Conservation (phyloP, 108 stramenopile genomes). For the Discostella pseudostelligera region DNA sequence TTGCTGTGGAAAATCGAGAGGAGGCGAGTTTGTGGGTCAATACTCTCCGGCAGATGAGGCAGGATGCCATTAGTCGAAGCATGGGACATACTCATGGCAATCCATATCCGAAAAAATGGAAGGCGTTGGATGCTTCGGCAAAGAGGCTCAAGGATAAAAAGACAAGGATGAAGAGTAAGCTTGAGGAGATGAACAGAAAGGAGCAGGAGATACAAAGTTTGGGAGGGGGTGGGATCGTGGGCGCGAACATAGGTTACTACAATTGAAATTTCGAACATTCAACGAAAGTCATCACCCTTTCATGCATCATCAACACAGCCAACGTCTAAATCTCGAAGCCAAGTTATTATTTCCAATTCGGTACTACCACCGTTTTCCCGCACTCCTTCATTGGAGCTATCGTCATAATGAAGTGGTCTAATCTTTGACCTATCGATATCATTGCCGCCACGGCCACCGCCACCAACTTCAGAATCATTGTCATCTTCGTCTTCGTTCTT, state of each 20-base stretch:
- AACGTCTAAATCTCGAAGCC: slow-evolving; percentile 17
- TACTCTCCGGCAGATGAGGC: slow-evolving; percentile 54
- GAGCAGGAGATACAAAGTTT: slow-evolving; percentile 70
- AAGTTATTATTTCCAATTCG: slow-evolving; percentile 14
- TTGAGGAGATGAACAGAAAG: slow-evolving; percentile 45
- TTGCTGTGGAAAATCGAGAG: slow-evolving; percentile 59
- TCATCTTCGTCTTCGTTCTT: too few species aligned
- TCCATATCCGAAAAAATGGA: slow-evolving; percentile 70
- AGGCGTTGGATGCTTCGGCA: slow-evolving; percentile 66
- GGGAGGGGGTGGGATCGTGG: slow-evolving; percentile 29
- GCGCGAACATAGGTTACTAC: slow-evolving; percentile 50
- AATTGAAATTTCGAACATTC: slow-evolving; percentile 10
- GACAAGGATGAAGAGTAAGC: slow-evolving; percentile 42
- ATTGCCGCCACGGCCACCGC: too few species aligned
- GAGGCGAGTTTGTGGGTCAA: slow-evolving; percentile 71
- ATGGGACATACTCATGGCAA: slow-evolving; percentile 74
- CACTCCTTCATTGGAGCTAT: too few species aligned
- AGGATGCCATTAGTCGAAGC: slow-evolving; percentile 60
- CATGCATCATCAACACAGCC: background rate
- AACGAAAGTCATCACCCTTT: background rate
- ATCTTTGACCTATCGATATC: too few species aligned
- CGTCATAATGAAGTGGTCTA: too few species aligned
- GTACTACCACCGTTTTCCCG: background rate
- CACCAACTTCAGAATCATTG: slow-evolving; percentile 1
- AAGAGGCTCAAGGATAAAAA: slow-evolving; percentile 54